phyloP scores from a whole-genome alignment of 306 rosid genomes.

The Delonix regia region DNA sequence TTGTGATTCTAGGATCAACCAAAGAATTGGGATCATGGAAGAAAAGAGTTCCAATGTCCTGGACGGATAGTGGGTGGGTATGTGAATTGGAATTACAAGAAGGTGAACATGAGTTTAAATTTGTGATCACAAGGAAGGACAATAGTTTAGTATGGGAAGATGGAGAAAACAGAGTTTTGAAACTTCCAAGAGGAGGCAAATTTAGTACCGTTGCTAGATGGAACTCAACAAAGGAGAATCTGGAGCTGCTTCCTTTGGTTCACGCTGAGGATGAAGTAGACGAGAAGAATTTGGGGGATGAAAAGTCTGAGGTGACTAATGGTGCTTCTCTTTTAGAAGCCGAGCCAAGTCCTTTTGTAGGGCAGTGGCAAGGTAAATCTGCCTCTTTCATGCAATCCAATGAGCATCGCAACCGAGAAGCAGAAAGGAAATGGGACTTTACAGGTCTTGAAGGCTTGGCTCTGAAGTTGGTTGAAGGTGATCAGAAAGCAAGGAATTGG shows the following conservation, averaged over 20 bases:
- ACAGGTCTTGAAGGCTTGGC: conserved; percentile 79
- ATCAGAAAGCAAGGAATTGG: conserved; percentile 89
- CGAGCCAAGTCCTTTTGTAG: conserved; percentile 83
- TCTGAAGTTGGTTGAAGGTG: conserved; percentile 81
- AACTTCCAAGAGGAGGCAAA: conserved; percentile 59
- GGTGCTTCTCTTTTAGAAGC: conserved; percentile 42
- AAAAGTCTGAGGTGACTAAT: conserved; percentile 35
- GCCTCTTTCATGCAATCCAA: conserved; percentile 77
- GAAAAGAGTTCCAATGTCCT: conserved; percentile 58
- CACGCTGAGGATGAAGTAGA: conserved; percentile 29
- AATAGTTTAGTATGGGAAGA: conserved; percentile 67
- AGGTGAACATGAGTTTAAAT: conserved; percentile 63
- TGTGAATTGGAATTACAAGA: conserved; percentile 56
- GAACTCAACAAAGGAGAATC: conserved; percentile 54
- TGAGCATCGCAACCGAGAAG: conserved; percentile 58
- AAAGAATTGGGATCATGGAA: conserved; percentile 86
- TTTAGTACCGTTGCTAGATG: conserved; percentile 66
- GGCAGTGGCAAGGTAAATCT: conserved; percentile 84
- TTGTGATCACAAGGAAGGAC: conserved; percentile 49
- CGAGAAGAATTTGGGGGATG: conserved; percentile 22
- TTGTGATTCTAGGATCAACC: conserved; percentile 73
- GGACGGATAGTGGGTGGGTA: conserved; percentile 89
- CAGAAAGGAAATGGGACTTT: conserved; percentile 67
- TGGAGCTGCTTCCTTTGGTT: conserved; percentile 53
- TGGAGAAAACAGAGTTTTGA: conserved; percentile 68